Conservation (phyloP, 1,284 basidiomycete genomes). For the Puccinia triticina region DNA sequence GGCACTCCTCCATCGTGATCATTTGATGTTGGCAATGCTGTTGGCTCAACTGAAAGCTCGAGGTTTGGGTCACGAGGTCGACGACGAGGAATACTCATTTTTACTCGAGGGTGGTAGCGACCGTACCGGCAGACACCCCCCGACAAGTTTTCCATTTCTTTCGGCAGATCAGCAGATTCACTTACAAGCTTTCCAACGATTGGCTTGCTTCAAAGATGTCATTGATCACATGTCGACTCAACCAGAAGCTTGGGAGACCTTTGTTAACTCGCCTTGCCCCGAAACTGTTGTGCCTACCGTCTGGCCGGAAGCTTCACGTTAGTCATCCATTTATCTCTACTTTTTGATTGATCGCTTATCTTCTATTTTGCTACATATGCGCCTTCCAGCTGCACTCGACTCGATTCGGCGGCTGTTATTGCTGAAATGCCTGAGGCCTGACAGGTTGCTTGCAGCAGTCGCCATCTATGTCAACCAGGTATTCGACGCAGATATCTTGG, state of each 20-base stretch:
- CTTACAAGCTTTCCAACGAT: constrained; percentile 57
- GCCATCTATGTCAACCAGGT: constrained; percentile 73
- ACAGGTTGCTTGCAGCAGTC: constrained; percentile 80
- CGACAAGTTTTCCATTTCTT: constrained; percentile 51
- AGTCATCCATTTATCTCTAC: constrained; percentile 50
- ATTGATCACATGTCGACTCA: constrained; percentile 70
- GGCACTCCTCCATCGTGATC: constrained; percentile 85
- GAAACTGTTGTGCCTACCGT: constrained; percentile 71
- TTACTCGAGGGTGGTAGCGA: constrained; percentile 77
- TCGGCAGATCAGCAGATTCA: constrained; percentile 70
- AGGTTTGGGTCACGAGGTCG: constrained; percentile 69
- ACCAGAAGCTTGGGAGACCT: constrained; percentile 73
- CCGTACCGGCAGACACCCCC: constrained; percentile 22
- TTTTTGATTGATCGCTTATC: background rate
- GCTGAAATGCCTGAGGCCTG: constrained; percentile 86
- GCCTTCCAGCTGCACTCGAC: constrained; percentile 68
- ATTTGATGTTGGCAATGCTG: constrained; percentile 85
- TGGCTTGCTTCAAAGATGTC: constrained; percentile 75
- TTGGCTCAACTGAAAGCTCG: constrained; percentile 87
- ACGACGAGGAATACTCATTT: constrained; percentile 83
- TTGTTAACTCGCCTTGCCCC: constrained; percentile 72
- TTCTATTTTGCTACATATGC: background rate
- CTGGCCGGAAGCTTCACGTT: constrained; percentile 65
- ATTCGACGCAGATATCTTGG: constrained; percentile 78
- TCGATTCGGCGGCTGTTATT: constrained; percentile 75